phyloP scores from a whole-genome alignment of 768 basidiomycete species.

The Tephrocybe sp. region DNA sequence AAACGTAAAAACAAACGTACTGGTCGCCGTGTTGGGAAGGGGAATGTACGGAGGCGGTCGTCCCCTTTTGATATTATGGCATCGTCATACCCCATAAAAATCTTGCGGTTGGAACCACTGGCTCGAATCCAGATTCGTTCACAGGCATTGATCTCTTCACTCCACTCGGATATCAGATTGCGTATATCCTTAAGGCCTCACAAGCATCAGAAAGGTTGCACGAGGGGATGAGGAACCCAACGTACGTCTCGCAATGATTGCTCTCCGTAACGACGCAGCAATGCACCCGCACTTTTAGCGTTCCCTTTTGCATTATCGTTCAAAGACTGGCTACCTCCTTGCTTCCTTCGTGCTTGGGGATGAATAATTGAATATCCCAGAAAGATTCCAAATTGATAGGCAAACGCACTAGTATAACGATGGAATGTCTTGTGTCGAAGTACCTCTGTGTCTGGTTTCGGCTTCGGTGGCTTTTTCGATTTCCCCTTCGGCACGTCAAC shows the following conservation, averaged over 20 bases:
- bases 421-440: constrained; percentile 95
- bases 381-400: neutral
- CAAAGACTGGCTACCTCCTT: constrained; percentile 90
- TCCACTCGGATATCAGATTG: constrained; percentile 79
- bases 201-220: constrained; percentile 1
- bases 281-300: constrained; percentile 93
- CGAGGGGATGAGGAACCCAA: neutral
- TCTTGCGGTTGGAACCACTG: constrained; percentile 80
- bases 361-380: constrained; percentile 8
- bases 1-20: constrained; percentile 44
- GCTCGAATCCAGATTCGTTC: constrained; percentile 93
- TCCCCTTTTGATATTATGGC: constrained; percentile 79
- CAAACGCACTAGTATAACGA: constrained; percentile 88
- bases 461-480: constrained; percentile 58
- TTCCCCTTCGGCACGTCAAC: constrained; percentile 36
- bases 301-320: constrained; percentile 93
- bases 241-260: constrained; percentile 85
- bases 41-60: constrained; percentile 81
- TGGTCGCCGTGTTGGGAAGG: constrained; percentile 94
- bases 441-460: constrained; percentile 78
- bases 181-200: constrained; percentile 74
- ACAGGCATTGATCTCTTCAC: constrained; percentile 79
- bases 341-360: constrained; percentile 83
- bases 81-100: constrained; percentile 88
- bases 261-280: constrained; percentile 92